Conservation (phyloP, 2,329 filamentous ascomycete genomes). For the Verticillium nonalfalfae region DNA sequence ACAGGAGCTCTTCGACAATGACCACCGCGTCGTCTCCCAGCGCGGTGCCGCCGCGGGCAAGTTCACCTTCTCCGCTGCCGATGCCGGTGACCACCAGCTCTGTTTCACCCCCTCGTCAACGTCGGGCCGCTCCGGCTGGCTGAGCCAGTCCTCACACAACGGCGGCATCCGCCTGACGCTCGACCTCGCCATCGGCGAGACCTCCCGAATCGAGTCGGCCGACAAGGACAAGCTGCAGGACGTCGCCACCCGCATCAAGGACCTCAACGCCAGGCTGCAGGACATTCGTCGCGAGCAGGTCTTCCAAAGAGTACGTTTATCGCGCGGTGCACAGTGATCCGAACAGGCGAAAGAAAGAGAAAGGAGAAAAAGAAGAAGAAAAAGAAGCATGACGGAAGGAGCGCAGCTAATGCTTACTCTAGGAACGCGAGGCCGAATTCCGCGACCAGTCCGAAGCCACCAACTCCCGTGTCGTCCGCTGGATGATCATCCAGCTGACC, state of each 20-base stretch:
- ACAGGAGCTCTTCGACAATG: constrained; percentile 89
- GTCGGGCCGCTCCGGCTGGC: constrained; percentile 64
- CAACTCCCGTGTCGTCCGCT: constrained; percentile 85
- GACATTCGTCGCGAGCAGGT: constrained; percentile 94
- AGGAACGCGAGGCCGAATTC: constrained; percentile 98
- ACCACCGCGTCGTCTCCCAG: constrained; percentile 92
- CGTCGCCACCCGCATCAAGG: constrained; percentile 80
- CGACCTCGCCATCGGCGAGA: constrained; percentile 91
- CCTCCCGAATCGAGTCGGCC: constrained; percentile 84
- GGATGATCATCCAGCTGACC: constrained; percentile 85
- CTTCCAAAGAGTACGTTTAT: constrained; percentile 72
- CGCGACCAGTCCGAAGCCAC: constrained; percentile 94
- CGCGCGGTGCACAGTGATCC: too few species aligned
- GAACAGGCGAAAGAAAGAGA: neutral
- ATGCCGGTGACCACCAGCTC: constrained; percentile 90
- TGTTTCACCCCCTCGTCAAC: constrained; percentile 85
- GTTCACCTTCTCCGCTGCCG: constrained; percentile 93
- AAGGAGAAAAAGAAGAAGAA: neutral
- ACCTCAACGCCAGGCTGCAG: constrained; percentile 78
- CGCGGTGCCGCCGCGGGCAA: constrained; percentile 68
- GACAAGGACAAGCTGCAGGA: constrained; percentile 92
- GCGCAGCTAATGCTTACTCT: neutral
- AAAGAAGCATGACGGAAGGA: neutral
- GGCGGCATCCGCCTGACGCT: constrained; percentile 79
- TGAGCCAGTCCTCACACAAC: constrained; percentile 56